These are phyloP conservation scores for Metarhizium album DNA, from an alignment of 2,329 filamentous ascomycete species.

Conservation along the genomic window DNA sequence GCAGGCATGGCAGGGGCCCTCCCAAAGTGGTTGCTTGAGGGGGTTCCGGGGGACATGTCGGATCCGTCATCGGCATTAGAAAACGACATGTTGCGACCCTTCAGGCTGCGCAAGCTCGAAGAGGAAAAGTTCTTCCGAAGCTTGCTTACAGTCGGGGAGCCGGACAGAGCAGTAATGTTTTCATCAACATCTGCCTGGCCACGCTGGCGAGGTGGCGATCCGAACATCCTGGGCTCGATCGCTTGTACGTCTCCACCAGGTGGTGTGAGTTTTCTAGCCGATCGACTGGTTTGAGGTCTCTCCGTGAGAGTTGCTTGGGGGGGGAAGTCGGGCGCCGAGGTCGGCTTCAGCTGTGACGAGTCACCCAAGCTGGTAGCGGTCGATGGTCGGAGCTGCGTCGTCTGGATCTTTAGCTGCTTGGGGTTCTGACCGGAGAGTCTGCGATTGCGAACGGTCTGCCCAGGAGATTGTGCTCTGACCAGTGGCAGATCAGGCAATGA, in stretches of 20 bases:
- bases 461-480: constrained; percentile 20
- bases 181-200: constrained; percentile 25
- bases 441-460: constrained; percentile 56
- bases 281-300: constrained; percentile 4
- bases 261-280: constrained; percentile 1
- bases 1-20: constrained; percentile 42
- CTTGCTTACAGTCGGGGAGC: constrained; percentile 40
- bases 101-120: constrained; percentile 59
- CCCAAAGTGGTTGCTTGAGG: constrained; percentile 57
- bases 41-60: constrained; percentile 63
- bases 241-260: constrained; percentile 4
- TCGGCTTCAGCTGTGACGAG: neutral
- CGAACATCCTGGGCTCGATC: constrained; percentile 10
- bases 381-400: constrained; percentile 27
- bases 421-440: constrained; percentile 70
- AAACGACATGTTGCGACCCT: constrained; percentile 62
- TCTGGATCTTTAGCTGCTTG: constrained; percentile 86
- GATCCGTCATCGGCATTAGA: constrained; percentile 49
- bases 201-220: constrained; percentile 23
- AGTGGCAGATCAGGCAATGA: constrained; percentile 34
- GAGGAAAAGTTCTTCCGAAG: constrained; percentile 59
- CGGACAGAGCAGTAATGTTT: constrained; percentile 30
- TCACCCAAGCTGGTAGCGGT: constrained; percentile 7
- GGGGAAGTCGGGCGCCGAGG: constrained; percentile 7
- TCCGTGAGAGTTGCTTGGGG: constrained; percentile 6